Evolutionary conservation across 75 land plant species (phyloP), one percentile per base, ranked within the genome.

Genomic region (Picea glauca): DNA sequence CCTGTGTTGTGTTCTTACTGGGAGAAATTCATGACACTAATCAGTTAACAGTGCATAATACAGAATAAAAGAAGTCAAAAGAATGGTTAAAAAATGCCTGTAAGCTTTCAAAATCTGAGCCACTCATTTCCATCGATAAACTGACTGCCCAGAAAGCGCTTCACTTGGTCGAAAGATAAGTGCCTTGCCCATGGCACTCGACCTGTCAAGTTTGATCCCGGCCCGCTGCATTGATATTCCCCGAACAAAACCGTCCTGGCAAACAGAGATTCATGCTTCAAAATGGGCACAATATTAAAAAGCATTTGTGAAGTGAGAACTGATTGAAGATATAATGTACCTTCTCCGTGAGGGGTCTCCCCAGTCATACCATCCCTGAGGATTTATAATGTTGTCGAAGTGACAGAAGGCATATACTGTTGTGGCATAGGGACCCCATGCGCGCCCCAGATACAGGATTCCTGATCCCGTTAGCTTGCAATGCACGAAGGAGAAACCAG

Each of bases 361-460:
- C 97, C 97, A 96, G 82, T 96, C 94, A 65, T 72, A 75, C 99
- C 97, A 96, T 67, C 94, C 97, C 54, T 80, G 20, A 1, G 90
- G 89, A 35, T 17, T 74, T 11, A 94, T 77, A 54, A 89, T 85
- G 73, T 79, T 78, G 15, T 86, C 91, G 76, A 96, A 68, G 15
- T 84, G 74, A 62, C 93, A 90, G 70, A 77, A 78, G 8, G 93
- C 83, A 75, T 92, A 96, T 15, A 94, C 78, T 3, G 81, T 78
- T 58, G 84, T 79, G 7, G 99, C 88, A 72, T 86, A 94, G 8
- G 79, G 68, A 12, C 97, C 97, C 99, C 99, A 96, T 15, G 99
- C 97, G 78, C 99, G 80, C 13, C 97, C 99, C 79, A 96, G 72
- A 70, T 80, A 91, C 3, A 90, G 33, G 3, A 50, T 78, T 1